Evolutionary conservation across 352 stramenopile species (phyloP).

Genomic region (Phytophthora agathidicida): DNA sequence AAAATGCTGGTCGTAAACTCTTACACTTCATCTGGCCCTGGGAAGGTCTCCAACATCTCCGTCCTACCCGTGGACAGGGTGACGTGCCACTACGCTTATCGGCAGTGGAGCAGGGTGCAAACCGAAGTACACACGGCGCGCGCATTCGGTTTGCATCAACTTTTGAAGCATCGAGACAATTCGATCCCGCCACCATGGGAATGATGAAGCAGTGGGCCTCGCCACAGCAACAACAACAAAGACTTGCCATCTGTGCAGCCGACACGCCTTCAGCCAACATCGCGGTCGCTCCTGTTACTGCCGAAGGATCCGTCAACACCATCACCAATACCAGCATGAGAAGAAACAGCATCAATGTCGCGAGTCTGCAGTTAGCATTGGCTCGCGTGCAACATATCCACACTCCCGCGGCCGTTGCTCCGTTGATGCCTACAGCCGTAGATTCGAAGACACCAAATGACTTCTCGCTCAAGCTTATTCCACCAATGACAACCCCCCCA

Average conservation of each 20-base stretch:
- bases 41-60: conserved; percentile 55
- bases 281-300: not conserved
- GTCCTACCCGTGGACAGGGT: conserved; percentile 19
- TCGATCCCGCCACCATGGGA: conserved; percentile 29
- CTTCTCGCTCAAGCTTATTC: conserved; percentile 15
- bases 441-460: conserved; percentile 3
- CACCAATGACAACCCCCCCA: not conserved
- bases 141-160: conserved; percentile 62
- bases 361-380: conserved; percentile 21
- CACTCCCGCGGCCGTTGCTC: conserved; percentile 2
- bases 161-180: conserved; percentile 29
- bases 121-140: conserved; percentile 20
- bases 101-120: conserved; percentile 41
- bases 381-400: conserved; percentile 7
- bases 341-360: conserved; percentile 30
- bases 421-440: not conserved
- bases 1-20: conserved; percentile 58
- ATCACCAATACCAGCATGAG: not conserved
- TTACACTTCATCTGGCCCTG: conserved; percentile 75
- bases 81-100: conserved; percentile 28
- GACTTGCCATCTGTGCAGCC: conserved; percentile 26
- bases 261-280: not conserved
- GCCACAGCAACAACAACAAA: conserved; percentile 19
- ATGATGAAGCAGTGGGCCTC: conserved; percentile 28
- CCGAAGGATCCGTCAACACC: not conserved